Evolutionary conservation across 2,329 filamentous ascomycete species (phyloP).

Genomic region (Neopestalotiopsis rosae): DNA sequence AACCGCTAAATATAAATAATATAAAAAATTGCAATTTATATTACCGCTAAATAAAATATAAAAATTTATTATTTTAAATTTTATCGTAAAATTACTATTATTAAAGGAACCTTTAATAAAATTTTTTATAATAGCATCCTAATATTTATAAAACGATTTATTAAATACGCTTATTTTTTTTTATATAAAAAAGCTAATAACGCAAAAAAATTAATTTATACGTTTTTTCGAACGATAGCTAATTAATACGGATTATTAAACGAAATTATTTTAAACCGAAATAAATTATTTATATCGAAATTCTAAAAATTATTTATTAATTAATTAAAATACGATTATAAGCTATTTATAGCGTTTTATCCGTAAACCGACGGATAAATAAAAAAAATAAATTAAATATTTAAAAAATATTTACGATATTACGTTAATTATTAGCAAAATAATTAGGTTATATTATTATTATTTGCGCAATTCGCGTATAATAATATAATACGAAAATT

Average conservation of each 20-base stretch:
- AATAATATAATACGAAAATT: constrained; percentile 17
- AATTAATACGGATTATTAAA: not conserved
- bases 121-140: not conserved
- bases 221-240: not conserved
- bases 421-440: no score
- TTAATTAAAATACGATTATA: not conserved
- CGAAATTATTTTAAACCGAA: not conserved
- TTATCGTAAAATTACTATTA: not conserved
- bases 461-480: no score
- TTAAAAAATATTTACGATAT: not conserved
- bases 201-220: not conserved
- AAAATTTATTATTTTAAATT: not conserved
- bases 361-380: constrained; percentile 25
- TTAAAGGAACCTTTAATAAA: not conserved
- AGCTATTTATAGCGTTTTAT: constrained; percentile 15
- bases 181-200: not conserved
- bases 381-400: not conserved
- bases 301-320: constrained; percentile 5
- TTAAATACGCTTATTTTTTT: not conserved
- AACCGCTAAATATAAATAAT: no score
- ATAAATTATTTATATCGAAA: constrained; percentile 13
- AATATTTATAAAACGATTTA: not conserved
- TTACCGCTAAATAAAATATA: no score
- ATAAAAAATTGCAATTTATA: no score
- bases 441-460: no score